Evolutionary conservation across 139 green algal species (phyloP).

Genomic region (Tetraselmis chui): DNA sequence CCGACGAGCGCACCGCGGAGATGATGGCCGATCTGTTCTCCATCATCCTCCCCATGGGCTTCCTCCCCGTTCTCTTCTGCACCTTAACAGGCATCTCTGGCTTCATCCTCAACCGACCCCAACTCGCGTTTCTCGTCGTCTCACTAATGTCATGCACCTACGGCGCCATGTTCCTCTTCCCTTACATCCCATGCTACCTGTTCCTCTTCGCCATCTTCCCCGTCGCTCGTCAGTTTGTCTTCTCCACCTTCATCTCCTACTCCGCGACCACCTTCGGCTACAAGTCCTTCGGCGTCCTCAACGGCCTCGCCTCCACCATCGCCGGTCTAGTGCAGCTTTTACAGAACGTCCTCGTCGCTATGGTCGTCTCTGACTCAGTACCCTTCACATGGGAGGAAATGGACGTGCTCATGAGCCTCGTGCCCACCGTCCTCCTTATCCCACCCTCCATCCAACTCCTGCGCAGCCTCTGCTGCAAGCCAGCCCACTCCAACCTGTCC

Average conservation of each 20-base stretch:
- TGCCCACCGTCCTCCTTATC: neutral
- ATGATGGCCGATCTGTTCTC: neutral
- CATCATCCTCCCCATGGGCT: slow-evolving; percentile 2
- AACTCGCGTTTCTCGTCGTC: neutral
- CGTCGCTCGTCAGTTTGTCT: slow-evolving; percentile 1
- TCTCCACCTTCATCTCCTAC: slow-evolving; percentile 7
- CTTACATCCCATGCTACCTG: neutral
- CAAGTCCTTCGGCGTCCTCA: neutral
- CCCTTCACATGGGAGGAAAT: neutral
- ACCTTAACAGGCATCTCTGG: neutral
- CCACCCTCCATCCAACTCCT: neutral
- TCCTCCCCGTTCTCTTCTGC: slow-evolving; percentile 1
- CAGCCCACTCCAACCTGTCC: too few species aligned
- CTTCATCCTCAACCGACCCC: slow-evolving; percentile 4
- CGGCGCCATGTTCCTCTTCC: neutral
- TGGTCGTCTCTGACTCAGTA: neutral
- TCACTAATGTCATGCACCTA: neutral
- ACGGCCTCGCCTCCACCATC: slow-evolving; percentile 1
- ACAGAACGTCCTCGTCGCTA: neutral
- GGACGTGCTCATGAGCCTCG: neutral
- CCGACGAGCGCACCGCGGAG: neutral
- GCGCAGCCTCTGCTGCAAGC: neutral
- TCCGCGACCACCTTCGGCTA: neutral
- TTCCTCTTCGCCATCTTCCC: slow-evolving; percentile 2
- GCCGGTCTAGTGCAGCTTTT: neutral